These are phyloP conservation scores for Pyrenophora graminea DNA, from an alignment of 2,329 filamentous ascomycete genomes.

Conservation along the genomic window DNA sequence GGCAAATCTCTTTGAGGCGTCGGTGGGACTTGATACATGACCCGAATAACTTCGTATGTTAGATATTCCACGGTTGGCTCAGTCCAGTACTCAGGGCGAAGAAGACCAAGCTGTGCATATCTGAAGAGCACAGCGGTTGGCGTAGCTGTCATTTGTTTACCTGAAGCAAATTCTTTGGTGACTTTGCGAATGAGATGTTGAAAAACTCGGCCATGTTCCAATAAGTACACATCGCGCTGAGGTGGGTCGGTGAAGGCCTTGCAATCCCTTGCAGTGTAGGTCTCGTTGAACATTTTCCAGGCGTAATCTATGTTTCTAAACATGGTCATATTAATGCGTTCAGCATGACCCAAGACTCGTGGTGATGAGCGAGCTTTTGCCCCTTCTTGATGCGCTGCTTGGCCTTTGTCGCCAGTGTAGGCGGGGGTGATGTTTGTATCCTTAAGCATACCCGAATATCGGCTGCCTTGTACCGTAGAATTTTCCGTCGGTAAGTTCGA, in stretches of 20 bases:
- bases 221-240: slow-evolving; percentile 21
- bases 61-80: slow-evolving; percentile 23
- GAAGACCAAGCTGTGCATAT: slow-evolving; percentile 37
- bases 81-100: slow-evolving; percentile 28
- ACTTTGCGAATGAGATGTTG: slow-evolving; percentile 20
- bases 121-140: slow-evolving; percentile 35
- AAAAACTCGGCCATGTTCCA: slow-evolving; percentile 32
- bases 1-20: slow-evolving; percentile 19
- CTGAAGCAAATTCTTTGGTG: slow-evolving; percentile 22
- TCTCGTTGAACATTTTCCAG: slow-evolving; percentile 34
- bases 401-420: not conserved
- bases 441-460: too few relatives aligned
- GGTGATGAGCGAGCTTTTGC: too few relatives aligned
- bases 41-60: slow-evolving; percentile 30
- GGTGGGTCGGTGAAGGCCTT: slow-evolving; percentile 32
- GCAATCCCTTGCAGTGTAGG: slow-evolving; percentile 36
- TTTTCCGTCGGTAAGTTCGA: not conserved
- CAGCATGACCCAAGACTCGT: not conserved
- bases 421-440: not conserved
- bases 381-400: not conserved
- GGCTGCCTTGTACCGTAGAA: not conserved
- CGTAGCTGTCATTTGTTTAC: slow-evolving; percentile 13
- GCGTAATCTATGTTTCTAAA: slow-evolving; percentile 17
- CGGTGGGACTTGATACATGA: slow-evolving; percentile 12
- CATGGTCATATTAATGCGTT: not conserved